These are phyloP conservation scores for Diplotaxis tenuifolia DNA, from an alignment of 345 rosid genomes.

Conservation along the genomic window DNA sequence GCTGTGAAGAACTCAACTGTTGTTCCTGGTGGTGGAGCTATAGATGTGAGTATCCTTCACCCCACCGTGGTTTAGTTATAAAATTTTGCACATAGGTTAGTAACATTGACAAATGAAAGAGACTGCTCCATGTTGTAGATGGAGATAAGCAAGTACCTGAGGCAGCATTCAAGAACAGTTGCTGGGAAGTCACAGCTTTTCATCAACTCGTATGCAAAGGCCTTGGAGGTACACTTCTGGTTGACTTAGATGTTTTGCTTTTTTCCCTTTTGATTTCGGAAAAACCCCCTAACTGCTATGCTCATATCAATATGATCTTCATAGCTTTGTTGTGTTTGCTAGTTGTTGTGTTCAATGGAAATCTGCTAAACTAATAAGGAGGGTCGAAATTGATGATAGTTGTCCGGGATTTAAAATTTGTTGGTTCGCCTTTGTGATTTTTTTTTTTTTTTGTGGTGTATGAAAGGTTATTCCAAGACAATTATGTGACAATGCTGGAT, in stretches of 20 bases:
- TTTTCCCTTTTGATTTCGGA: neutral
- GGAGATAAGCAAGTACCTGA: slow-evolving; percentile 90
- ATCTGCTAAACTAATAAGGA: neutral
- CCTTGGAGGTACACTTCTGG: slow-evolving; percentile 71
- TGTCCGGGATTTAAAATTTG: neutral
- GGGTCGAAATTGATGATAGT: neutral
- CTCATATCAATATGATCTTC: neutral
- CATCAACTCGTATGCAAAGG: slow-evolving; percentile 96
- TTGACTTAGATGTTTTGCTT: slow-evolving; percentile 10
- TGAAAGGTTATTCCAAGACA: slow-evolving; percentile 93
- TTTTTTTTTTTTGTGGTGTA: neutral
- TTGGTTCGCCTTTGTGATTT: neutral
- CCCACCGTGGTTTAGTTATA: neutral
- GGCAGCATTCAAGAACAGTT: slow-evolving; percentile 94
- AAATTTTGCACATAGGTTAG: neutral
- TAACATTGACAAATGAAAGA: slow-evolving; percentile 9
- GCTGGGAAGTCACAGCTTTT: slow-evolving; percentile 96
- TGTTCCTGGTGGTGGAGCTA: slow-evolving; percentile 99
- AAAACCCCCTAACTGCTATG: neutral
- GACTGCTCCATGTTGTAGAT: slow-evolving; percentile 52
- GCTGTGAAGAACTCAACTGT: slow-evolving; percentile 95
- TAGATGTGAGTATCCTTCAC: slow-evolving; percentile 65
- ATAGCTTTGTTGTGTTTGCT: neutral
- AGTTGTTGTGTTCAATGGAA: neutral
- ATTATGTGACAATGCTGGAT: slow-evolving; percentile 98